Evolutionary conservation across 2,329 filamentous ascomycete species (phyloP), one percentile per base, ranked within the genome.

Genomic region (Fonsecaea multimorphosa): DNA sequence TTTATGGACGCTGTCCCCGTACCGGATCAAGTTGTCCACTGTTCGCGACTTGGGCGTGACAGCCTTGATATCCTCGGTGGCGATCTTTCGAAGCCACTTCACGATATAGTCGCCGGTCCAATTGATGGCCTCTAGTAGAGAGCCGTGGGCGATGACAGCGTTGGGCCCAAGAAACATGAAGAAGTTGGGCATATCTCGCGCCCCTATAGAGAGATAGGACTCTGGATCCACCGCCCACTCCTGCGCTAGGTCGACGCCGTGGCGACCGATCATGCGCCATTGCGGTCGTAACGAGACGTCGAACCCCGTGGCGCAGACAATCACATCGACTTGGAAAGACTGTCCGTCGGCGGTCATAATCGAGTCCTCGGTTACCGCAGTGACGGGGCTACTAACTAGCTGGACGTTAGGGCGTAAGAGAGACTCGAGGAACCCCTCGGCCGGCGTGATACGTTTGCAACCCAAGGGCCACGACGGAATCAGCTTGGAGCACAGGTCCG

Each of bases 371-470:
- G 73, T 75, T 59, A 81, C 77, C 9, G 72, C 67, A 0, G 69
- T 68, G 11, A 78, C 78, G n/a, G 78, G 68, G 34, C 76, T 77
- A n/a, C 69, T 70, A 2, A 68, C 58, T 5, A 75, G 62, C 12
- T 65, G 54, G 1, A 77, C 78, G 66, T 82, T 83, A 0, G 75
- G 72, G 22, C 79, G 56, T 3, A 74, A 73, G 6, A 83, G 72
- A 2, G 83, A 80, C 70, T 85, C 81, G 9, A 85, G 78, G 70
- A 83, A 85, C 0, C 83, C 82, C 16, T 80, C 80, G 0, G 82
- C 83, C 0, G 83, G 84, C 0, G 83, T 84, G 22, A 83, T 68
- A 0, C 83, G 76, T 11, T 82, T 75, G 62, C 83, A 85, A 0
- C 82, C 82, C 6, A 74, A 61, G 7, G 58, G 56, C 64, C 71